Conservation (phyloP, 2,329 filamentous ascomycete genomes). For the Botrytis byssoidea region DNA sequence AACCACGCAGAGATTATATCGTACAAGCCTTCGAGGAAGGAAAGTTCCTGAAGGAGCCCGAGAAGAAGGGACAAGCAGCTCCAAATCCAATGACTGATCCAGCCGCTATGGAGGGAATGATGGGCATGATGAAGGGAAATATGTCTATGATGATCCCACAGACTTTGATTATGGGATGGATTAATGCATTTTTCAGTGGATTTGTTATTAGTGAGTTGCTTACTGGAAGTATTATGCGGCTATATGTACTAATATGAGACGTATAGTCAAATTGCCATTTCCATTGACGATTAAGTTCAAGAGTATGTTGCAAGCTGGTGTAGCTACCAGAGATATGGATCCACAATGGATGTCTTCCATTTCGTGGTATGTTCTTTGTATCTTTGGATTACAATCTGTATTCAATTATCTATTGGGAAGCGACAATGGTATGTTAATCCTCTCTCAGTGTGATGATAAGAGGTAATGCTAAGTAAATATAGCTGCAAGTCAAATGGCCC, state of each 20-base stretch:
- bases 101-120: slow-evolving; percentile 98
- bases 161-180: slow-evolving; percentile 99
- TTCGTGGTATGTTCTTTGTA: slow-evolving; percentile 97
- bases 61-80: slow-evolving; percentile 79
- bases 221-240: too few relatives aligned
- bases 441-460: neutral
- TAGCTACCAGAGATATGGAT: slow-evolving; percentile 93
- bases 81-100: slow-evolving; percentile 95
- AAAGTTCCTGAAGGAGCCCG: slow-evolving; percentile 84
- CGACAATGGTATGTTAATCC: slow-evolving; percentile 75
- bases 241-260: slow-evolving; percentile 24
- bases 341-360: slow-evolving; percentile 98
- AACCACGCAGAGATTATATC: slow-evolving; percentile 75
- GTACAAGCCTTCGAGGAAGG: slow-evolving; percentile 83
- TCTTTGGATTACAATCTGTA: slow-evolving; percentile 94
- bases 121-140: slow-evolving; percentile 99
- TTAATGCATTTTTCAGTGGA: slow-evolving; percentile 97
- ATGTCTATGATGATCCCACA: slow-evolving; percentile 99
- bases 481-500: slow-evolving; percentile 90
- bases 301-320: slow-evolving; percentile 96
- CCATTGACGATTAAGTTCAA: slow-evolving; percentile 98
- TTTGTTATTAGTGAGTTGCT: slow-evolving; percentile 88
- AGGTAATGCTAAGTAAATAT: slow-evolving; percentile 22
- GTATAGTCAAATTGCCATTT: slow-evolving; percentile 87
- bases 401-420: slow-evolving; percentile 96